Base-by-base conservation (phyloP, 2,329 filamentous ascomycete species). In the Phialocephala subalpina region DNA sequence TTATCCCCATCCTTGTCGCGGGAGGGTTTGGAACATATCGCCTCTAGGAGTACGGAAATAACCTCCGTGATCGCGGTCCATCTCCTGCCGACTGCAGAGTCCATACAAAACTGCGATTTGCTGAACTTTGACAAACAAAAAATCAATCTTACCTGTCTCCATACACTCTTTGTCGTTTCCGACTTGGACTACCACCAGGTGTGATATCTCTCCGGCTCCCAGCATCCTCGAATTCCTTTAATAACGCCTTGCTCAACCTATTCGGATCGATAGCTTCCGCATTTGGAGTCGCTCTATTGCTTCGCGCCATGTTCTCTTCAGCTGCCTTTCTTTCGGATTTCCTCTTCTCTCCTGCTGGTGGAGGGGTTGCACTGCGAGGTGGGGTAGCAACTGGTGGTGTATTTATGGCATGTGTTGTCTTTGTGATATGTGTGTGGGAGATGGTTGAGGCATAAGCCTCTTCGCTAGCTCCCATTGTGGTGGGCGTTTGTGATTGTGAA, bases 91-190 rank as follows among this genome's bases (percentile, higher is more conserved):
- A 33, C 9, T 33, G 29, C 29, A 9, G n/a, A 9, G 29, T 33
- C 29, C 9, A 9, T 33, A 33, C 29, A 4, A 33, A 33, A 33
- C 29, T 33, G 4, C 29, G 29, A 33, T 33, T 5, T 33, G 11
- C 22, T 16, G 12, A 53, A n/a, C 9, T 49, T 22, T 12, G 25
- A 33, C 6, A 53, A 53, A 16, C 49, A 33, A 14, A 53, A 53
- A 53, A 27, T 53, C 12, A n/a, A 53, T 65, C 76, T 77, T 71
- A 78, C 76, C 84, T 82, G 69, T 86, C 84, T 60, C 87, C 88
- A 74, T 91, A 90, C 20, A 91, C 81, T 68, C 89, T 83, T 77
- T 90, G 89, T 69, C 89, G 83, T 78, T 92, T 92, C 67, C 90
- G 82, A 76, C 87, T 90, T 4, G 90, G 89, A 76, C 89, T 92